Percentiles rank a stretch among this genome's conserved stretches.
These are phyloP conservation scores for Penicillium sp. DNA, from an alignment of 2,329 filamentous ascomycete genomes.

Conservation along the genomic window DNA sequence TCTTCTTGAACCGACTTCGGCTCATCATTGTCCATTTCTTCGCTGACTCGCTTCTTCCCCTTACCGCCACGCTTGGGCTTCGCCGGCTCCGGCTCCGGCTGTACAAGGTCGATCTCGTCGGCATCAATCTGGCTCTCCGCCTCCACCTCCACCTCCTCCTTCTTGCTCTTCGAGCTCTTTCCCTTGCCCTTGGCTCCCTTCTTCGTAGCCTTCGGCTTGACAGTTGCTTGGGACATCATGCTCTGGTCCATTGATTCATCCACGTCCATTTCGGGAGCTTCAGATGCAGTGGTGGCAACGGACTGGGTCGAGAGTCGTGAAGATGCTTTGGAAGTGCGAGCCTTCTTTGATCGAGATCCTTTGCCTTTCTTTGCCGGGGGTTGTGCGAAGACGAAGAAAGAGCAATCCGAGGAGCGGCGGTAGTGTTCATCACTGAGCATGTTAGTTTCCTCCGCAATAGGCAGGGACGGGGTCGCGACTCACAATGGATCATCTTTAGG, in stretches of 20 bases:
- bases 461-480: slow-evolving; percentile 36
- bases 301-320: slow-evolving; percentile 57
- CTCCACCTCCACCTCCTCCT: slow-evolving; percentile 48
- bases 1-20: slow-evolving; percentile 13
- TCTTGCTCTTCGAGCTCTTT: slow-evolving; percentile 38
- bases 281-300: slow-evolving; percentile 41
- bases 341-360: slow-evolving; percentile 53
- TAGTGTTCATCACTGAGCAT: slow-evolving; percentile 72
- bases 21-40: slow-evolving; percentile 45
- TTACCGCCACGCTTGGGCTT: slow-evolving; percentile 37
- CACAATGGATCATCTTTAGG: slow-evolving; percentile 82
- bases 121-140: slow-evolving; percentile 33
- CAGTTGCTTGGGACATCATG: slow-evolving; percentile 47
- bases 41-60: slow-evolving; percentile 62
- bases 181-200: slow-evolving; percentile 37
- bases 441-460: slow-evolving; percentile 11
- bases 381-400: slow-evolving; percentile 69
- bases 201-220: slow-evolving; percentile 52
- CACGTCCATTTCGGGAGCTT: slow-evolving; percentile 40
- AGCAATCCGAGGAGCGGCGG: slow-evolving; percentile 70
- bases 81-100: slow-evolving; percentile 29
- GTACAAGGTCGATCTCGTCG: slow-evolving; percentile 24
- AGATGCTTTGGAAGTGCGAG: slow-evolving; percentile 62
- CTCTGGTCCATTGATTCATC: slow-evolving; percentile 56
- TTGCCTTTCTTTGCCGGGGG: slow-evolving; percentile 52